Base-by-base conservation (phyloP, 176 grass and related monocot species). In the Triticum urartu region DNA sequence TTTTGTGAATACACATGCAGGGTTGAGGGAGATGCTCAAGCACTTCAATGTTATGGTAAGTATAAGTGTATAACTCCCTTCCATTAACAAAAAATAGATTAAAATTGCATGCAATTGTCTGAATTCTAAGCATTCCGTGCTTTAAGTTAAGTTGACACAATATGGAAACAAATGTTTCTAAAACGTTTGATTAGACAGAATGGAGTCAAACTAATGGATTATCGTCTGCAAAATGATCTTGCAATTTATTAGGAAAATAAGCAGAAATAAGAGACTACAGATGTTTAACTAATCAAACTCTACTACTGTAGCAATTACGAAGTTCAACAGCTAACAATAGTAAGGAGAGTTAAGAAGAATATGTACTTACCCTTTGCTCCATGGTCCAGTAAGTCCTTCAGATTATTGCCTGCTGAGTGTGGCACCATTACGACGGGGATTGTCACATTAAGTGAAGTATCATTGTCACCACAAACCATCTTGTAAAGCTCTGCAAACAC, bases 401-500 rank as follows among this genome's bases (percentile, higher is more conserved):
- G 71, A 72, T 88, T 91, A n/a, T 94, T 86, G 67, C 96, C 96
- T 84, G 93, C 93, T 25, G 90, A 95, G 5, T 94, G 93, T 63
- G 96, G 88, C 72, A 95, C 91, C 96, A 98, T 98, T 68, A 98
- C 61, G 65, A 98, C 90, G 77, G 93, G 96, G 68, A 98, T 95
- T 75, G 92, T 92, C 78, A 98, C 70, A 39, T 98, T 88, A 76
- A 95, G 92, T 4, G 92, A 98, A 58, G 96, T 98, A 35, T 95
- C 96, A 78, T 95, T 95, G 39, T 95, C 91, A 75, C 84, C 88
- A 72, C 96, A 98, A 71, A 98, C 92, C 96, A 98, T 98, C 90
- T 95, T 94, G 87, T 95, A 98, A 85, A 98, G 93, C 59, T 98
- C 96, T 98, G 84, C 50, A 87, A 83, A 40, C 26, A 83, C 32